Base-by-base conservation (phyloP, 1,139 yeast genomes). In the Yamadazyma spencermartinsiae region DNA sequence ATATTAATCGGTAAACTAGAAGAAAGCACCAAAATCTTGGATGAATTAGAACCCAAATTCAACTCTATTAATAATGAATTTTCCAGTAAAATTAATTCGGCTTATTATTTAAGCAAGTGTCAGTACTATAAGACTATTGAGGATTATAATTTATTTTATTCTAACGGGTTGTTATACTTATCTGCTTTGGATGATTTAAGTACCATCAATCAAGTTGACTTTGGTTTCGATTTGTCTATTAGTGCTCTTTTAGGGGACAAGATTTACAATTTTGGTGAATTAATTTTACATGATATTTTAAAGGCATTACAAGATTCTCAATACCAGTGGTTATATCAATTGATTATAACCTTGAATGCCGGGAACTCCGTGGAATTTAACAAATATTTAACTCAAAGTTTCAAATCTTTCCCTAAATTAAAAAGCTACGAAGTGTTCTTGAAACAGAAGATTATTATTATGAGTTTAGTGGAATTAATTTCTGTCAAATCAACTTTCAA, bases 211-310 rank as follows among this genome's bases (percentile, higher is more conserved):
- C 51, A 55, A 45, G 49, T 57, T 35, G 72, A 68, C 23, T 70
- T 88, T 40, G 92, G 96, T 18, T 81, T 82, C 54, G 95, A 92
- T 50, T 74, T 92, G 52, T 77, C 95, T 43, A 74, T 89, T 37
- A 82, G 96, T 31, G 98, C 98, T 0, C 69, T 92, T 46, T 72
- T 92, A 50, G 98, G 98, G 34, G 96, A 89, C 55, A 82, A 80
- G 57, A 86, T 92, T 50, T 94, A 89, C 71, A 92, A 90, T 65
- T 92, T 92, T 63, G 98, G 98, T 37, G 98, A 94, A 64, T 77
- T 92, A 49, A 76, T 92, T 43, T 79, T 89, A 58, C 98, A 92
- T 60, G 96, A 95, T 36, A 82, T 90, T 39, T 76, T 92, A 60
- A 62, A 72, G 36, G 40, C 37, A 21, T 38, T 42, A 23, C 61